Percentiles rank a stretch among this genome's conserved stretches.
phyloP scores from a whole-genome alignment of 768 basidiomycete species.

The Glaciozyma martinii region DNA sequence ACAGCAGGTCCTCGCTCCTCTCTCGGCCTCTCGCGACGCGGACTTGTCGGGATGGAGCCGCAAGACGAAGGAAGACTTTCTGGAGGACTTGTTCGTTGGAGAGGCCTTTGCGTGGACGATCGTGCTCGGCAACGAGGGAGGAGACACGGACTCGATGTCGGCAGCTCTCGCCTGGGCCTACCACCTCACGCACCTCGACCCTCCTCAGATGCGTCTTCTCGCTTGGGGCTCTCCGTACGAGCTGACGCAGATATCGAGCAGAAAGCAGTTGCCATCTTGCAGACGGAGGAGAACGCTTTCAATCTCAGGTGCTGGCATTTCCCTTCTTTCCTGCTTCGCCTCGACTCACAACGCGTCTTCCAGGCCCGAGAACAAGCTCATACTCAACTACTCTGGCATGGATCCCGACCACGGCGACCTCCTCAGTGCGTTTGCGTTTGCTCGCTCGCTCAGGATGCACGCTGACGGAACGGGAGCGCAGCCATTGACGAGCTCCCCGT shows the following conservation, averaged over 20 bases:
- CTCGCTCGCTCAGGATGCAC: too few species aligned
- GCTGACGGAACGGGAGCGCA: background rate
- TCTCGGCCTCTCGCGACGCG: too few species aligned
- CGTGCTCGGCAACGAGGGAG: constrained; percentile 28
- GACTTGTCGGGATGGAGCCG: background rate
- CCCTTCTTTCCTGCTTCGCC: accelerated
- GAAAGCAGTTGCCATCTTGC: constrained; percentile 24
- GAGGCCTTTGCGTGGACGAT: constrained; percentile 1
- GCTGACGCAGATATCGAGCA: background rate
- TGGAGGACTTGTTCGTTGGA: background rate
- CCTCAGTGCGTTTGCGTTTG: constrained; percentile 22
- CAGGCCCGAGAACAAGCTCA: constrained; percentile 22
- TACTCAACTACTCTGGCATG: constrained; percentile 22
- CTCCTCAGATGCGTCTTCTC: constrained; percentile 8
- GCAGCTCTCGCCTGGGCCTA: constrained; percentile 18
- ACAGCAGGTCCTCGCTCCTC: too few species aligned
- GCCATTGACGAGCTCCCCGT: constrained; percentile 29
- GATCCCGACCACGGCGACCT: constrained; percentile 19
- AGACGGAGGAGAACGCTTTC: constrained; percentile 20
- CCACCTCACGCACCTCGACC: constrained; percentile 14
- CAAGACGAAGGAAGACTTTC: background rate
- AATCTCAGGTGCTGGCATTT: background rate
- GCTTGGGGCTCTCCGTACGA: background rate
- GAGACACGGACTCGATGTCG: constrained; percentile 5
- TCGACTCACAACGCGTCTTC: constrained; percentile 14